phyloP scores from a whole-genome alignment of 2,329 filamentous ascomycete genomes.

The Colletotrichum plurivorum region DNA sequence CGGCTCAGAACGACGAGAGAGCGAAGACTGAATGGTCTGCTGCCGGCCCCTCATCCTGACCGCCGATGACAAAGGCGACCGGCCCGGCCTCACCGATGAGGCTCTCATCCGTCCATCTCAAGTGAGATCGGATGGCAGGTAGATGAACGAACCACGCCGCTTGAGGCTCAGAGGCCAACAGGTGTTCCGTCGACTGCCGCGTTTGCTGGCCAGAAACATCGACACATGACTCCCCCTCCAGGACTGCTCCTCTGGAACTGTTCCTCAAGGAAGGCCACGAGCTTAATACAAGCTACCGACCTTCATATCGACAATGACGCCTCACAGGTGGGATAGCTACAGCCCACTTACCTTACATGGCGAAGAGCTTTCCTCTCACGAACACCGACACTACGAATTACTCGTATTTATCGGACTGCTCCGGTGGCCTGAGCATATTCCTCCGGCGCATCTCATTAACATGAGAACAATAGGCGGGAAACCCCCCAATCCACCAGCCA shows the following conservation, averaged over 20 bases:
- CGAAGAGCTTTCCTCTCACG: not conserved
- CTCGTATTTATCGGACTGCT: not conserved
- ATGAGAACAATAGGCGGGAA: not conserved
- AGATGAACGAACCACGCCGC: not conserved
- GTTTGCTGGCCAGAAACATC: too few relatives aligned
- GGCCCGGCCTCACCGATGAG: conserved; percentile 1
- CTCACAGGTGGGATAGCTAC: conserved; percentile 17
- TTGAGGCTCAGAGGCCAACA: not conserved
- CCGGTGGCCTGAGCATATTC: conserved; percentile 17
- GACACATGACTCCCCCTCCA: too few relatives aligned
- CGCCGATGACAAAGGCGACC: not conserved
- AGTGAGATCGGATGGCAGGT: conserved; percentile 35
- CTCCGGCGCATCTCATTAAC: conserved; percentile 20
- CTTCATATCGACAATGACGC: conserved; percentile 21
- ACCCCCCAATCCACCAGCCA: not conserved
- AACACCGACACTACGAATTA: not conserved
- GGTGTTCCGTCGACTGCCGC: not conserved
- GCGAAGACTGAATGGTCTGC: not conserved
- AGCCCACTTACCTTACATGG: too few relatives aligned
- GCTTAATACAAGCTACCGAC: conserved; percentile 1
- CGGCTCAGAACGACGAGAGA: too few relatives aligned
- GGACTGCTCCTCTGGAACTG: too few relatives aligned
- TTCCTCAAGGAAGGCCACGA: not conserved
- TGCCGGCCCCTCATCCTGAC: not conserved
- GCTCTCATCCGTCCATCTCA: conserved; percentile 18